Percentiles rank a stretch among this genome's conserved stretches.
phyloP scores from a whole-genome alignment of 163 green algal species.

The Scenedesmus sp. region DNA sequence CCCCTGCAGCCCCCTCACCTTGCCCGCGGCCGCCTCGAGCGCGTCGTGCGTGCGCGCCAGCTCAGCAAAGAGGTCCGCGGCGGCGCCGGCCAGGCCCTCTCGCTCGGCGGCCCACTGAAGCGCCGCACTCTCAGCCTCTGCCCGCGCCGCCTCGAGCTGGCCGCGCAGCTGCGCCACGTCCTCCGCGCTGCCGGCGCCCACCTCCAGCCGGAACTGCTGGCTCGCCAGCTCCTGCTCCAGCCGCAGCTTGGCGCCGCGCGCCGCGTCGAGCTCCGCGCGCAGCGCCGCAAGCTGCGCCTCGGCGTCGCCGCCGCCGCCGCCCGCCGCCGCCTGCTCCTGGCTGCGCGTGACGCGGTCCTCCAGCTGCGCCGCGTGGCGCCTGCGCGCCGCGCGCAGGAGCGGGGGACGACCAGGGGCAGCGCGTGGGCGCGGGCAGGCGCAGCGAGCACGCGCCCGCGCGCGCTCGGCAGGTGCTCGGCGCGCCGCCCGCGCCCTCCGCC shows the following conservation, averaged over 20 bases:
- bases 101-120: constrained; percentile 38
- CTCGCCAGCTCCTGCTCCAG: constrained; percentile 39
- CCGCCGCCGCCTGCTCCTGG: constrained; percentile 6
- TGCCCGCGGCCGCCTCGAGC: not conserved
- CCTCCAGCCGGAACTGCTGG: constrained; percentile 34
- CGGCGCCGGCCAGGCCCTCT: not conserved
- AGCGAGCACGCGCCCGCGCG: too few relatives aligned
- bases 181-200: constrained; percentile 14
- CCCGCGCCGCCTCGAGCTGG: constrained; percentile 8
- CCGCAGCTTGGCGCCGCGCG: not conserved
- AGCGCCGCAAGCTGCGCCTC: not conserved
- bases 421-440: too few relatives aligned
- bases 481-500: not conserved
- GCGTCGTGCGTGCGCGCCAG: constrained; percentile 10
- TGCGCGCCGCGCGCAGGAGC: not conserved
- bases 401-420: too few relatives aligned
- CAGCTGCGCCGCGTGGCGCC: not conserved
- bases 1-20: constrained; percentile 6
- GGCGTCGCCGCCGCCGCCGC: not conserved
- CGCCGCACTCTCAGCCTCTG: not conserved
- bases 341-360: not conserved
- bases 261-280: constrained; percentile 9
- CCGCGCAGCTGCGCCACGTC: constrained; percentile 21
- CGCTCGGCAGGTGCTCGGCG: not conserved
- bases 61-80: constrained; percentile 15